phyloP scores from a whole-genome alignment of 305 asterid species.

The Fraxinus baroniana region DNA sequence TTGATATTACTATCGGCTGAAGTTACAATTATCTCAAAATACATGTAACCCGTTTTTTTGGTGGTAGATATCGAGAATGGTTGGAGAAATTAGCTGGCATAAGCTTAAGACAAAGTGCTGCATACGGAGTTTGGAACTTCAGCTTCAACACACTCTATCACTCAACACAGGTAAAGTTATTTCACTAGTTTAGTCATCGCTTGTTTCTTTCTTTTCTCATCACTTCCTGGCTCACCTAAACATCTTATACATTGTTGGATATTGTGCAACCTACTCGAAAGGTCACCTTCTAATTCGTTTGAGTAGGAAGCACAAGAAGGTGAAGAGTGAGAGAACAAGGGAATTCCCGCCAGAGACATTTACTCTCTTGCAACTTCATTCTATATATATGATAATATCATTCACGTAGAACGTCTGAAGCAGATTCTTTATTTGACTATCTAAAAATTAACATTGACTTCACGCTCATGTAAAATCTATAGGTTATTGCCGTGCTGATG shows the following conservation, averaged over 20 bases:
- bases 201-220: background rate
- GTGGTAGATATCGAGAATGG: constrained; percentile 67
- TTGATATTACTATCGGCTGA: constrained; percentile 21
- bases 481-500: constrained; percentile 96
- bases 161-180: constrained; percentile 75
- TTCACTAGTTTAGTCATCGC: background rate
- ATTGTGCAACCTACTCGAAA: background rate
- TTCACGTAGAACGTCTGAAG: constrained; percentile 13
- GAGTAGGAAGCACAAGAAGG: background rate
- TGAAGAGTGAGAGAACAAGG: background rate
- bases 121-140: constrained; percentile 92
- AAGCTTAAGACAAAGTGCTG: constrained; percentile 93
- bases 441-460: constrained; percentile 14
- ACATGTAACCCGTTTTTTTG: constrained; percentile 13
- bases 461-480: constrained; percentile 21
- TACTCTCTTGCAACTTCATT: background rate
- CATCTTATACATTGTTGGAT: background rate
- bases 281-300: background rate
- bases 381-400: background rate
- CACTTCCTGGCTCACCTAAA: background rate
- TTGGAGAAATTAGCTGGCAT: constrained; percentile 73
- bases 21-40: background rate
- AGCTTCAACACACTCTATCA: constrained; percentile 87
- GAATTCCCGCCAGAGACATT: background rate
- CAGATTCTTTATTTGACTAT: constrained; percentile 7